Percentiles rank a stretch among this genome's conserved stretches.
These are phyloP conservation scores for Orbilia ellipsospora DNA, from an alignment of 2,329 filamentous ascomycete genomes.

Conservation along the genomic window DNA sequence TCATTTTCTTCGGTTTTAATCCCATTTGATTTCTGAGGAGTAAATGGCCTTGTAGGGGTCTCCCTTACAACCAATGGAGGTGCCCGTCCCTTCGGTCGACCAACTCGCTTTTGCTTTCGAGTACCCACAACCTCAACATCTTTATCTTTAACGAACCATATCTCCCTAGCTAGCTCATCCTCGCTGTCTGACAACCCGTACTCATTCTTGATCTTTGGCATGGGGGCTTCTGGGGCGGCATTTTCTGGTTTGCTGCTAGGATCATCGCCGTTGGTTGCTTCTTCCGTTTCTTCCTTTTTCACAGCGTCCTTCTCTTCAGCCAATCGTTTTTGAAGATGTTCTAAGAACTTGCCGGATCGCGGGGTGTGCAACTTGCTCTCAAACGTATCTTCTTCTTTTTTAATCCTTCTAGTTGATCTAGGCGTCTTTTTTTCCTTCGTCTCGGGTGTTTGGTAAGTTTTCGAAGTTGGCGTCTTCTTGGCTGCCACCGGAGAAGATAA, in stretches of 20 bases:
- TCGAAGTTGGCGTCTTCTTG: constrained; percentile 28
- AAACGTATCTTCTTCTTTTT: constrained; percentile 17
- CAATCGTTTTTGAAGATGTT: constrained; percentile 30
- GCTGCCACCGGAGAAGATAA: constrained; percentile 22
- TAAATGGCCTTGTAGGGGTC: not conserved
- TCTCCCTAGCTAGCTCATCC: constrained; percentile 34
- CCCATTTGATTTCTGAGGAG: not conserved
- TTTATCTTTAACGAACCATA: constrained; percentile 31
- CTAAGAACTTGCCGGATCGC: constrained; percentile 42
- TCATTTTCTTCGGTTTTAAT: constrained; percentile 17
- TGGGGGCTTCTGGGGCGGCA: constrained; percentile 9
- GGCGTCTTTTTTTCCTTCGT: constrained; percentile 27
- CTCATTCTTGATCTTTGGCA: constrained; percentile 16
- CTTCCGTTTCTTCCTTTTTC: constrained; percentile 8
- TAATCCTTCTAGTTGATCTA: constrained; percentile 23
- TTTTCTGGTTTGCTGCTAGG: not conserved
- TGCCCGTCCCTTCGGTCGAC: constrained; percentile 22
- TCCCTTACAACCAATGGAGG: constrained; percentile 30
- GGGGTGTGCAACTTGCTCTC: constrained; percentile 46
- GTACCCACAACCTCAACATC: constrained; percentile 10
- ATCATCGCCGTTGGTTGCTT: not conserved
- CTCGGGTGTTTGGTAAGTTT: constrained; percentile 17
- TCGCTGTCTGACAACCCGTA: constrained; percentile 44
- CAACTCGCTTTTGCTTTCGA: constrained; percentile 30
- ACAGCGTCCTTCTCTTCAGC: constrained; percentile 15